Percentiles rank a stretch among this genome's conserved stretches.
These are phyloP conservation scores for Aspergillus aculeatinus DNA, from an alignment of 2,329 filamentous ascomycete species.

Conservation along the genomic window DNA sequence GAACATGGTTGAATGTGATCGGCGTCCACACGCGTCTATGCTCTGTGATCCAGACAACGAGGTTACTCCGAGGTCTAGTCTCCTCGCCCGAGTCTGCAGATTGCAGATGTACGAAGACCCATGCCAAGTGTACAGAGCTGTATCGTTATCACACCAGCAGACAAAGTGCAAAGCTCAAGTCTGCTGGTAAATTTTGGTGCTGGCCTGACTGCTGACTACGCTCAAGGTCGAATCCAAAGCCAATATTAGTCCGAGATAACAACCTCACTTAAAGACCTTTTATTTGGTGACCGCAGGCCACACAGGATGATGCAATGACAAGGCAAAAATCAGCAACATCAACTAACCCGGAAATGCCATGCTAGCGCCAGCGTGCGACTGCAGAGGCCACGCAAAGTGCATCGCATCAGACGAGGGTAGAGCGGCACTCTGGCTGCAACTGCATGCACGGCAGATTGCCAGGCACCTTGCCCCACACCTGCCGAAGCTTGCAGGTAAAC, in stretches of 20 bases:
- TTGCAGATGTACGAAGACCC: too few relatives aligned
- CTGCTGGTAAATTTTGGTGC: neutral
- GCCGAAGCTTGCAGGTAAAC: neutral
- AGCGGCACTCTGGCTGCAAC: neutral
- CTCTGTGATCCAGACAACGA: too few relatives aligned
- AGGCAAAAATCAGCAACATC: neutral
- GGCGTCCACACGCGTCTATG: too few relatives aligned
- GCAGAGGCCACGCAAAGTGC: neutral
- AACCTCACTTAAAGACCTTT: neutral
- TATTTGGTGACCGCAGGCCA: neutral
- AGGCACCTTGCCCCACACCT: neutral
- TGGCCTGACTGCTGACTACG: neutral
- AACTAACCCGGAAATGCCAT: neutral
- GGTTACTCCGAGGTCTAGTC: too few relatives aligned
- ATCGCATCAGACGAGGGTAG: neutral
- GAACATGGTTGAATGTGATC: too few relatives aligned
- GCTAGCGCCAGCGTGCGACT: neutral
- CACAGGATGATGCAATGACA: neutral
- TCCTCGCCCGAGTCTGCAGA: too few relatives aligned
- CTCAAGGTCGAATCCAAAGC: neutral
- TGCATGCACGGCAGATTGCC: neutral
- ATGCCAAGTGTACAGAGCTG: too few relatives aligned
- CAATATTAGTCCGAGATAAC: neutral
- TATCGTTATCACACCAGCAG: neutral
- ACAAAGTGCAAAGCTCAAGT: neutral